These are phyloP conservation scores for Pachysolen tannophilus DNA, from an alignment of 805 yeast species.

Conservation along the genomic window DNA sequence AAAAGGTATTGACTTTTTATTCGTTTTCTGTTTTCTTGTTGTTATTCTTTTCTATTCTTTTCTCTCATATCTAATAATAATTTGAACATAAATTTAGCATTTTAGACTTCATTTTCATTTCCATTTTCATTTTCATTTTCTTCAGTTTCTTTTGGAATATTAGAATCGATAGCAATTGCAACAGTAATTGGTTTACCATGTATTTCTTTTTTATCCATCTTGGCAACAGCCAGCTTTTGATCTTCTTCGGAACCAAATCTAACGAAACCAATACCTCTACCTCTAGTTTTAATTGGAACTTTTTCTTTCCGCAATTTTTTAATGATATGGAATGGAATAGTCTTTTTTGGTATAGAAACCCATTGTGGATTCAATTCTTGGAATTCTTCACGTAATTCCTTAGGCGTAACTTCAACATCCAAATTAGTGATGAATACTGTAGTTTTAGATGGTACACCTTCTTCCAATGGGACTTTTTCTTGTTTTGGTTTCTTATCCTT, in stretches of 20 bases:
- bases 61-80: no score
- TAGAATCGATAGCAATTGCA: conserved; percentile 65
- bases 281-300: conserved; percentile 38
- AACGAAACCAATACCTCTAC: conserved; percentile 60
- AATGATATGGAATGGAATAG: conserved; percentile 34
- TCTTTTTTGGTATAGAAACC: conserved; percentile 52
- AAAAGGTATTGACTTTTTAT: no score
- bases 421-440: conserved; percentile 59
- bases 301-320: conserved; percentile 37
- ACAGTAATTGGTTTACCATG: conserved; percentile 62
- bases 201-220: conserved; percentile 57
- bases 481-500: conserved; percentile 15
- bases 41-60: no score
- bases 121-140: no score
- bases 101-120: no score
- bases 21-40: no score
- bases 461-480: conserved; percentile 23
- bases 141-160: conserved; percentile 23
- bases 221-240: conserved; percentile 44
- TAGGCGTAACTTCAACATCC: conserved; percentile 40
- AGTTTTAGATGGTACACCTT: conserved; percentile 46
- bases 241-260: conserved; percentile 38
- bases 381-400: conserved; percentile 37
- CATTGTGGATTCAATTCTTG: conserved; percentile 43
- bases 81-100: no score